Evolutionary conservation across 2,329 filamentous ascomycete genomes (phyloP).

Genomic region (Scytalidium lignicola): DNA sequence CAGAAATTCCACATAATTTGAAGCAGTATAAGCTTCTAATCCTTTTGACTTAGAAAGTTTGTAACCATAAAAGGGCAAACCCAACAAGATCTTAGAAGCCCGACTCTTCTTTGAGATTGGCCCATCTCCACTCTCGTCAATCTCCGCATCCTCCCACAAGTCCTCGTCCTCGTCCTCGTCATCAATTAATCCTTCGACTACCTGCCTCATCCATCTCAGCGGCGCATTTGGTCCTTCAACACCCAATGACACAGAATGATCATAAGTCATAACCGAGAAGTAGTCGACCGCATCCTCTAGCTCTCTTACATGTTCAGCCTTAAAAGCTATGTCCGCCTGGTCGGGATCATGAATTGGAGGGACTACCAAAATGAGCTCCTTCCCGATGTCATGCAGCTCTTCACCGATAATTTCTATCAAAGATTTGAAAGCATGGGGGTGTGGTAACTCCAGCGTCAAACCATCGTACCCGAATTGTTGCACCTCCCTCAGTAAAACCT

Average conservation of each 20-base stretch:
- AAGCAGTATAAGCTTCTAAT: conserved; percentile 3
- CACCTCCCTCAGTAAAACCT: background rate
- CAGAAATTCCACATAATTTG: conserved; percentile 1
- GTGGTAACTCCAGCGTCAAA: background rate
- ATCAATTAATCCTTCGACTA: conserved; percentile 1
- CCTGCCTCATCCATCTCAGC: conserved; percentile 1
- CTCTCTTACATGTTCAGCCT: conserved; percentile 1
- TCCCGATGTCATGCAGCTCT: conserved; percentile 1
- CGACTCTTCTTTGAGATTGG: background rate
- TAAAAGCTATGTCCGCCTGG: background rate
- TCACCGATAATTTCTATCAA: conserved; percentile 1
- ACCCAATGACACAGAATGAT: conserved; percentile 1
- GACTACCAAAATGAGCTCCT: conserved; percentile 1
- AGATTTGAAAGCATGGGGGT: conserved; percentile 1
- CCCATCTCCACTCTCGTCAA: background rate
- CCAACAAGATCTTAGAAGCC: conserved; percentile 1
- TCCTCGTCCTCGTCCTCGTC: conserved; percentile 2
- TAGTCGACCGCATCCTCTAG: conserved; percentile 2
- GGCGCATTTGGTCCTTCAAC: conserved; percentile 1
- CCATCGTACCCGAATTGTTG: conserved; percentile 1
- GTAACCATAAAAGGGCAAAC: conserved; percentile 3
- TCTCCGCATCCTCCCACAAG: background rate
- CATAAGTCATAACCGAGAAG: conserved; percentile 3
- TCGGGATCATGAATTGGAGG: background rate
- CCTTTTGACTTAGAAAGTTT: conserved; percentile 1